Evolutionary conservation across 208 protist genomes (phyloP).

Genomic region (Kentomonas sorsogonicus): DNA sequence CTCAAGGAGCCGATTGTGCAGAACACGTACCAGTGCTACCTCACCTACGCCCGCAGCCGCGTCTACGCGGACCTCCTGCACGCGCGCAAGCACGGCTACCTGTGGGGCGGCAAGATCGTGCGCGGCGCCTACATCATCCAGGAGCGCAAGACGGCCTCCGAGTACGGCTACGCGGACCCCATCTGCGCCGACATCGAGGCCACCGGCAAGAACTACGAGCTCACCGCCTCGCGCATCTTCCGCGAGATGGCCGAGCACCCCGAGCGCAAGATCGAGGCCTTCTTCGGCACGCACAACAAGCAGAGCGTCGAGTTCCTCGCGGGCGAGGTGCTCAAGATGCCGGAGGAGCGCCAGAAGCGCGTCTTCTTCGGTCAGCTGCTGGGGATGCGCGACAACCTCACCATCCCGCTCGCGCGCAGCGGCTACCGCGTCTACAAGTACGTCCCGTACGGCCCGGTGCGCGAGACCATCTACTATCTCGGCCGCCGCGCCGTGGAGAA

Average conservation of each 20-base stretch:
- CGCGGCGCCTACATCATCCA: slow-evolving; percentile 95
- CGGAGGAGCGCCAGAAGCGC: slow-evolving; percentile 30
- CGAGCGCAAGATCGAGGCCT: slow-evolving; percentile 55
- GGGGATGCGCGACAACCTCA: slow-evolving; percentile 96
- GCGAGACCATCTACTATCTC: slow-evolving; percentile 95
- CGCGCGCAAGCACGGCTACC: slow-evolving; percentile 64
- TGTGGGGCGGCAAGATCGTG: slow-evolving; percentile 95
- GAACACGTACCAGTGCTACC: slow-evolving; percentile 97
- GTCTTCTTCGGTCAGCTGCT: slow-evolving; percentile 93
- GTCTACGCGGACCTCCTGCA: slow-evolving; percentile 86
- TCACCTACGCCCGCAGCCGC: slow-evolving; percentile 87
- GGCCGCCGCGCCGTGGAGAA: slow-evolving; percentile 95
- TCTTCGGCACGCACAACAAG: slow-evolving; percentile 94
- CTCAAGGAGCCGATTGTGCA: slow-evolving; percentile 85
- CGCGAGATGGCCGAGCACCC: slow-evolving; percentile 42
- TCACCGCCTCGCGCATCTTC: slow-evolving; percentile 54
- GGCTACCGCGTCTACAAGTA: slow-evolving; percentile 92
- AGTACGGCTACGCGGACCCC: slow-evolving; percentile 82
- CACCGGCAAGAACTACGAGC: slow-evolving; percentile 91
- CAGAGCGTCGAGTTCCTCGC: slow-evolving; percentile 72
- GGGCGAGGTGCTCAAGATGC: slow-evolving; percentile 47
- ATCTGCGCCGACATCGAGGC: slow-evolving; percentile 89
- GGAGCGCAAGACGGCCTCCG: slow-evolving; percentile 65
- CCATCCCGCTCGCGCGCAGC: slow-evolving; percentile 83
- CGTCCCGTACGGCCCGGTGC: slow-evolving; percentile 95